A percentile compares a stretch with the other conserved stretches of the same genome.
Evolutionary conservation across 1,284 basidiomycete genomes (phyloP).

Genomic region (Microbotryomycetes sp.): DNA sequence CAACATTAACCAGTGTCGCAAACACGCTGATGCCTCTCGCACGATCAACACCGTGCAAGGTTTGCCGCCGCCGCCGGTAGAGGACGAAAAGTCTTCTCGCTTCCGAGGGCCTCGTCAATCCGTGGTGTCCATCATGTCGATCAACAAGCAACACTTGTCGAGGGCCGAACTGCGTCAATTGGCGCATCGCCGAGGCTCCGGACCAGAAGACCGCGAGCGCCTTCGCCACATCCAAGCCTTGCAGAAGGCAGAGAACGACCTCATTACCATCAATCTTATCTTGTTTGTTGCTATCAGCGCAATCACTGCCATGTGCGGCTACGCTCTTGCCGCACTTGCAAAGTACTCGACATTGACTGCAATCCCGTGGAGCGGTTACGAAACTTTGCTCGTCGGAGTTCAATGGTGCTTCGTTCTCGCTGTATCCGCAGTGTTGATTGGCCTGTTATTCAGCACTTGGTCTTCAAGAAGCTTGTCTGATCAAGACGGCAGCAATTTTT

Average conservation of each 20-base stretch:
- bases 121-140: background rate
- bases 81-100: background rate
- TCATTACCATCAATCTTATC: background rate
- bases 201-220: background rate
- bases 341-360: background rate
- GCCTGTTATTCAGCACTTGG: background rate
- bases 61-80: no score
- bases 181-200: background rate
- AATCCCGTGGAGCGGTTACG: background rate
- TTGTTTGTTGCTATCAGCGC: background rate
- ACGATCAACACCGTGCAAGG: background rate
- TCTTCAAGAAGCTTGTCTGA: background rate
- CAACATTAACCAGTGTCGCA: background rate
- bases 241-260: constrained; percentile 11
- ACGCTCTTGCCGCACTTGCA: background rate
- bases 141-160: background rate
- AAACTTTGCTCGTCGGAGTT: background rate
- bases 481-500: background rate
- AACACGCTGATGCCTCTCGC: background rate
- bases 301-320: constrained; percentile 1
- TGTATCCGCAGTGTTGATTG: background rate
- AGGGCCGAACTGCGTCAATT: background rate
- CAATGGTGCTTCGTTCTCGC: background rate
- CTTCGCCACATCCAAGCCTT: background rate
- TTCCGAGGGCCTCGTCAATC: background rate